Conservation (phyloP, 768 basidiomycete genomes). For the Calocera viscosa region DNA sequence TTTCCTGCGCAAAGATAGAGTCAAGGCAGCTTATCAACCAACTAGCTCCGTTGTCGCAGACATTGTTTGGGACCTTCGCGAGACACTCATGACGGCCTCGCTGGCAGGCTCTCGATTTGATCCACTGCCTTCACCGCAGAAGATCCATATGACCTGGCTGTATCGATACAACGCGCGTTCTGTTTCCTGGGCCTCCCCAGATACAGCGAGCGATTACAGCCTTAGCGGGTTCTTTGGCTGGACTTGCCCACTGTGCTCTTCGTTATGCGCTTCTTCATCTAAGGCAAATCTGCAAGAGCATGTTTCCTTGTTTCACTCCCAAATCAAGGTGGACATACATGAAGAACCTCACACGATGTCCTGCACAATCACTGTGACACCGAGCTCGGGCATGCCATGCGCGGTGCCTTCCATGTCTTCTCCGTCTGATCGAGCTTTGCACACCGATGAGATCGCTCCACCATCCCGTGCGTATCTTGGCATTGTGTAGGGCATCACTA, state of each 20-base stretch:
- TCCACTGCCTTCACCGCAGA: not conserved
- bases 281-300: not conserved
- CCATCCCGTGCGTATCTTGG: too few species aligned
- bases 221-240: not conserved
- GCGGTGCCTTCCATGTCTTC: too few species aligned
- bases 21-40: not conserved
- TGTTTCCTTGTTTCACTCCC: not conserved
- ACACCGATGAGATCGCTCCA: too few species aligned
- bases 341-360: not conserved
- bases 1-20: not conserved
- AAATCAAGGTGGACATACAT: not conserved
- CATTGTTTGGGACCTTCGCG: not conserved
- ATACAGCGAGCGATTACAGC: not conserved
- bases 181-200: not conserved
- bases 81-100: not conserved
- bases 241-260: not conserved
- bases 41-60: not conserved
- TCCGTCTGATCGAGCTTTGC: too few species aligned
- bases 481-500: not conserved
- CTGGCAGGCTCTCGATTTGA: not conserved
- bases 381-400: too few species aligned
- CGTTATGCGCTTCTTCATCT: not conserved
- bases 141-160: not conserved
- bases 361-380: not conserved
- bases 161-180: not conserved